These are phyloP conservation scores for Dipodascus geniculatus DNA, from an alignment of 805 yeast species.

Conservation along the genomic window DNA sequence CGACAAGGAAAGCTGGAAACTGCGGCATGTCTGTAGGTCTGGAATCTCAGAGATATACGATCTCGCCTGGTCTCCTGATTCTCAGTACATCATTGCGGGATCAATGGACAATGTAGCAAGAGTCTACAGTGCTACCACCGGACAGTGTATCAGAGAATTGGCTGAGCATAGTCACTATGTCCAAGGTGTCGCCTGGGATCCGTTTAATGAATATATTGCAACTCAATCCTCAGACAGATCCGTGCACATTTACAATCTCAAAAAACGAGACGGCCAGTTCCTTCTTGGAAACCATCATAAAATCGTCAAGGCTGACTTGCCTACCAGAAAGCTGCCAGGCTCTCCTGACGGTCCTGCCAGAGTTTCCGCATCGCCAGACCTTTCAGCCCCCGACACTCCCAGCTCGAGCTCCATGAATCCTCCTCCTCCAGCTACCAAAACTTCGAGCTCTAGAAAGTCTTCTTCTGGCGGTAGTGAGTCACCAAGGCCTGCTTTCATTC, in stretches of 20 bases:
- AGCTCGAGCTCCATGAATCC: constrained; percentile 24
- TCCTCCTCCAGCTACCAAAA: constrained; percentile 20
- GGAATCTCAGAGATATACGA: constrained; percentile 77
- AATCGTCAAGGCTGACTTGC: constrained; percentile 47
- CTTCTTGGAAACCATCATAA: constrained; percentile 33
- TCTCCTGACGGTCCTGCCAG: neutral
- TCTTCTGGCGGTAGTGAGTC: constrained; percentile 31
- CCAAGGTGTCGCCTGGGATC: constrained; percentile 97
- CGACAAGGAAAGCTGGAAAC: constrained; percentile 63
- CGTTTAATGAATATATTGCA: constrained; percentile 59
- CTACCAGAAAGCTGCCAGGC: constrained; percentile 21
- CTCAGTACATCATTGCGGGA: constrained; percentile 66
- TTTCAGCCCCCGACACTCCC: constrained; percentile 14
- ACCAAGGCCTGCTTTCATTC: constrained; percentile 24
- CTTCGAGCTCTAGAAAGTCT: constrained; percentile 30
- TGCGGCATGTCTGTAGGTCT: constrained; percentile 45
- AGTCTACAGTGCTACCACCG: constrained; percentile 47
- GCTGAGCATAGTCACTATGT: constrained; percentile 80
- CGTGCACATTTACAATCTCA: constrained; percentile 53
- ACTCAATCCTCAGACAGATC: constrained; percentile 87
- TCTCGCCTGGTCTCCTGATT: constrained; percentile 85
- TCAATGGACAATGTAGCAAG: constrained; percentile 82
- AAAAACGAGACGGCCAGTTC: constrained; percentile 22
- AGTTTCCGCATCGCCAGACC: constrained; percentile 13
- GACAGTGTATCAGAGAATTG: constrained; percentile 45